Percentiles rank a stretch among this genome's conserved stretches.
Evolutionary conservation across 129 eudicot species (phyloP).

Genomic region (Heracleum sosnowskyi): DNA sequence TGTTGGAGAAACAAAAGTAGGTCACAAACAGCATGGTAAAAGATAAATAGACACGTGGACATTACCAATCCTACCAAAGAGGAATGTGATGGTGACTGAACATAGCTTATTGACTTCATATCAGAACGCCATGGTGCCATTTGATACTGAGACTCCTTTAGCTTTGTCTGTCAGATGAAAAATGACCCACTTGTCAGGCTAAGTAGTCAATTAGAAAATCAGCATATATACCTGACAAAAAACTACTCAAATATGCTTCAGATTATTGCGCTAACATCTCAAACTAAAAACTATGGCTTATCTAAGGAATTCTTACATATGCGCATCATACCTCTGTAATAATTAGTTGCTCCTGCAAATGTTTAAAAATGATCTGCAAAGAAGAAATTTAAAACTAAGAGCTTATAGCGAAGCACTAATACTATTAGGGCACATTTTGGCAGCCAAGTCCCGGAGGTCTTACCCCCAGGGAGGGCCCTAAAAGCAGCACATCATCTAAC

Average conservation of each 20-base stretch:
- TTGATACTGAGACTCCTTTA: conserved; percentile 91
- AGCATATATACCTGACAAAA: neutral
- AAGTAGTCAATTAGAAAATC: neutral
- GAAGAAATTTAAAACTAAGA: neutral
- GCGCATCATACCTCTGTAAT: conserved; percentile 64
- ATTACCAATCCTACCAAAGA: conserved; percentile 38
- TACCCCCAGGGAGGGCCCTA: neutral
- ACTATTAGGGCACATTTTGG: neutral
- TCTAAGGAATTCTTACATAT: neutral
- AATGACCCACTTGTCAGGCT: neutral
- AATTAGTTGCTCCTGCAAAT: conserved; percentile 77
- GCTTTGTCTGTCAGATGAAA: conserved; percentile 52
- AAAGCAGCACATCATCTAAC: neutral
- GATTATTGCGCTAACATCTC: neutral
- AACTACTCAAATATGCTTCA: neutral
- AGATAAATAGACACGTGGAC: conserved; percentile 10
- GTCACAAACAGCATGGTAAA: conserved; percentile 7
- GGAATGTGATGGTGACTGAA: conserved; percentile 55
- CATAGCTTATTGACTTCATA: conserved; percentile 31
- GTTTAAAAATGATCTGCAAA: conserved; percentile 82
- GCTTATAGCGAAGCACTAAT: neutral
- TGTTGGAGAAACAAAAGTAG: conserved; percentile 27
- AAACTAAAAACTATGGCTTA: neutral
- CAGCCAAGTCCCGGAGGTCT: neutral
- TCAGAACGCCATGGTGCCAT: conserved; percentile 74